These are phyloP conservation scores for Dactylellina cionopaga DNA, from an alignment of 2,329 filamentous ascomycete species.

Conservation along the genomic window DNA sequence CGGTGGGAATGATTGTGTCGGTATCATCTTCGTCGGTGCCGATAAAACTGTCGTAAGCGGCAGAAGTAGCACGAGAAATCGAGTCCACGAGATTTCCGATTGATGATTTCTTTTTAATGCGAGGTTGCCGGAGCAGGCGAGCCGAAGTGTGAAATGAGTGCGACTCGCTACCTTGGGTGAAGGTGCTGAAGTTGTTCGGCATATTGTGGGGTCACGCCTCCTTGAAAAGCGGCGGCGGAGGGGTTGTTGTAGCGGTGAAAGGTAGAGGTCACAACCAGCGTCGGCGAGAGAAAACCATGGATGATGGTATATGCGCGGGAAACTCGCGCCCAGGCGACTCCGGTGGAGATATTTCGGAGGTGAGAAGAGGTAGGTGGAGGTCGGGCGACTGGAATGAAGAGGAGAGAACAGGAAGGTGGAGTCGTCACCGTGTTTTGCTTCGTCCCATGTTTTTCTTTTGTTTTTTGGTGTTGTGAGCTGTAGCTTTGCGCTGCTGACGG, in stretches of 20 bases:
- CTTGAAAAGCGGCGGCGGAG: too few relatives aligned
- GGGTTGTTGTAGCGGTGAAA: too few relatives aligned
- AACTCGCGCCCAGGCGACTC: conserved; percentile 25
- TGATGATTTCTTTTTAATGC: conserved; percentile 36
- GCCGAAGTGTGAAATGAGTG: conserved; percentile 30
- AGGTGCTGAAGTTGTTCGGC: conserved; percentile 35
- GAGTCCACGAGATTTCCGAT: conserved; percentile 46
- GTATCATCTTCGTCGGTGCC: conserved; percentile 34
- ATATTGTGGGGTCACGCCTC: not conserved
- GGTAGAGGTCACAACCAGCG: not conserved
- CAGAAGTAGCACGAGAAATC: conserved; percentile 42
- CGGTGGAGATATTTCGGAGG: not conserved
- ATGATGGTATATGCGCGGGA: conserved; percentile 19
- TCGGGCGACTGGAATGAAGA: conserved; percentile 31
- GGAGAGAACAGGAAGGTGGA: conserved; percentile 20
- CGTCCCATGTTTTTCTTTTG: conserved; percentile 30
- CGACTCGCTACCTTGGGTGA: conserved; percentile 36
- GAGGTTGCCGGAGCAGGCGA: conserved; percentile 29
- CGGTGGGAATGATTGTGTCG: conserved; percentile 13
- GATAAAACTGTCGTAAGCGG: conserved; percentile 47
- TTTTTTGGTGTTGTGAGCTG: conserved; percentile 8
- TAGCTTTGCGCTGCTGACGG: conserved; percentile 15
- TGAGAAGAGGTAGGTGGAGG: not conserved
- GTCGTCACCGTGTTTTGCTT: conserved; percentile 3
- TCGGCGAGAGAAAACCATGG: conserved; percentile 15